Percentiles rank a stretch among this genome's conserved stretches.
phyloP scores from a whole-genome alignment of 768 basidiomycete species.

The Lactifluus rugatus region DNA sequence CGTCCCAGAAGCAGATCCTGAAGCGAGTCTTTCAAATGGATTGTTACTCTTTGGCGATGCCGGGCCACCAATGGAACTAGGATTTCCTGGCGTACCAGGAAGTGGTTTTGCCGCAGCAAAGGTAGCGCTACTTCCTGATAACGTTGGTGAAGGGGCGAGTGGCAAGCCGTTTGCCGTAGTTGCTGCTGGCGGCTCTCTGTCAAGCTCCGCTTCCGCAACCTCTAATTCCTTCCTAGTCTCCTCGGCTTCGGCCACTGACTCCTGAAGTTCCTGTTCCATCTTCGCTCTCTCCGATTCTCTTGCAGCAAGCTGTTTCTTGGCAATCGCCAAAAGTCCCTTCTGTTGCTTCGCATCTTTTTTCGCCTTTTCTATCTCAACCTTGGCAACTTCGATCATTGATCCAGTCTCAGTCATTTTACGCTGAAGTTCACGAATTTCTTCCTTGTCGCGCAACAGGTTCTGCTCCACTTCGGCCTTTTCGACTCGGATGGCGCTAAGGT shows the following conservation, averaged over 20 bases:
- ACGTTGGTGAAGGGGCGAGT: conserved; percentile 29
- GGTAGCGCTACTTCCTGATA: conserved; percentile 32
- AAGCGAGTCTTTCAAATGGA: conserved; percentile 70
- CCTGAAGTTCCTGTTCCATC: conserved; percentile 61
- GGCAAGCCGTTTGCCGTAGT: conserved; percentile 23
- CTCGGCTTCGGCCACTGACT: conserved; percentile 47
- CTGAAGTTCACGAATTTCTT: conserved; percentile 82
- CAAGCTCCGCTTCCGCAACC: conserved; percentile 43
- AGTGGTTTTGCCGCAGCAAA: conserved; percentile 66
- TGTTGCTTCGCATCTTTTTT: conserved; percentile 95
- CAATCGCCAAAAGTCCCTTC: conserved; percentile 90
- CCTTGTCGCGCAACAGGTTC: conserved; percentile 79
- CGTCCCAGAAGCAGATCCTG: conserved; percentile 35
- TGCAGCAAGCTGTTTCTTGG: conserved; percentile 82
- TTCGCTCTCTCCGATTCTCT: conserved; percentile 72
- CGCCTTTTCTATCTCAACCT: conserved; percentile 70
- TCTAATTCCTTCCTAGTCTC: conserved; percentile 46
- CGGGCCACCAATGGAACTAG: conserved; percentile 36
- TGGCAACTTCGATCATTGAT: conserved; percentile 59
- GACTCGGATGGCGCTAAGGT: conserved; percentile 76
- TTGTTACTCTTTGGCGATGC: conserved; percentile 67
- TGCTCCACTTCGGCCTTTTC: conserved; percentile 93
- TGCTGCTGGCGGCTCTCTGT: conserved; percentile 24
- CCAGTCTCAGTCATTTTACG: conserved; percentile 74
- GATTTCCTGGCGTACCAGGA: conserved; percentile 53